phyloP scores from a whole-genome alignment of 768 basidiomycete genomes.

The Psilocybe sp. region DNA sequence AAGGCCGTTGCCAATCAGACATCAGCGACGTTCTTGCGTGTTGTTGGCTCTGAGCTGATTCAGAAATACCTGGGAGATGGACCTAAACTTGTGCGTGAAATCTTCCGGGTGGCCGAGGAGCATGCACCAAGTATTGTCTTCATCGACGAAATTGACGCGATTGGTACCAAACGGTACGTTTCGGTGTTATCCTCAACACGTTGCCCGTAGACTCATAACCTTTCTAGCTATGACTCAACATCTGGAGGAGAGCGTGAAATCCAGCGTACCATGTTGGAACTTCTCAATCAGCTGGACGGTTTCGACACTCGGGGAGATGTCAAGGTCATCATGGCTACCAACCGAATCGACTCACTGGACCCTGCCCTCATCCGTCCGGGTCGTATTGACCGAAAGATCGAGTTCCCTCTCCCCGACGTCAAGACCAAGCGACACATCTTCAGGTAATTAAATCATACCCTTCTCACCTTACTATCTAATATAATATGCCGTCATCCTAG shows the following conservation, averaged over 20 bases:
- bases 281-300: slow-evolving; percentile 98
- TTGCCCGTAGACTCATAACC: slow-evolving; percentile 5
- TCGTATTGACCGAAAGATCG: slow-evolving; percentile 98
- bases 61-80: slow-evolving; percentile 99
- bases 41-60: slow-evolving; percentile 96
- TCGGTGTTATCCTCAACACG: slow-evolving; percentile 1
- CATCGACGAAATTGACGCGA: slow-evolving; percentile 98
- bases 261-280: slow-evolving; percentile 97
- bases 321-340: slow-evolving; percentile 99
- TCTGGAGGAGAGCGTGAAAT: slow-evolving; percentile 99
- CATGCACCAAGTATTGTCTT: slow-evolving; percentile 98
- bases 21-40: slow-evolving; percentile 94
- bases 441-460: slow-evolving; percentile 45
- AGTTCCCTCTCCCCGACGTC: slow-evolving; percentile 94
- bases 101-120: slow-evolving; percentile 97
- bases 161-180: slow-evolving; percentile 92
- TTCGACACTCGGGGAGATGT: slow-evolving; percentile 99
- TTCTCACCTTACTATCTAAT: not conserved
- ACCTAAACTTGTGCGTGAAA: slow-evolving; percentile 94
- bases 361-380: slow-evolving; percentile 98
- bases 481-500: slow-evolving; percentile 30
- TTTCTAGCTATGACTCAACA: slow-evolving; percentile 88
- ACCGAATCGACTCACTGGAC: slow-evolving; percentile 95
- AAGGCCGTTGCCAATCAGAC: slow-evolving; percentile 99
- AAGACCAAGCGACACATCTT: slow-evolving; percentile 99